These are phyloP conservation scores for Chlamydomonas reinhardtii DNA, from an alignment of 163 green algal genomes.

Conservation along the genomic window DNA sequence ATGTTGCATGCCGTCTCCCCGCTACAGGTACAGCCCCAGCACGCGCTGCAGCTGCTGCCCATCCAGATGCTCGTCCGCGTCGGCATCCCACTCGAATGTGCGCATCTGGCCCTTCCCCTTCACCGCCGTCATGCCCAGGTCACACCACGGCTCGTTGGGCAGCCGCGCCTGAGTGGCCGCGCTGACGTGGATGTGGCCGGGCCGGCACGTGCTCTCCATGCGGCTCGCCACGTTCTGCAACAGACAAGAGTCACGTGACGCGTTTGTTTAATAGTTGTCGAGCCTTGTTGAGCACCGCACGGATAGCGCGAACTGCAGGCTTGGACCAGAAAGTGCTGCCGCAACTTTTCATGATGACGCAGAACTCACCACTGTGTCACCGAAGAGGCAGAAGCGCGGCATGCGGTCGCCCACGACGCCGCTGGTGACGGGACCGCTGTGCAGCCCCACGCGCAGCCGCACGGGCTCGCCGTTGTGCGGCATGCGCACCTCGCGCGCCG, in stretches of 20 bases:
- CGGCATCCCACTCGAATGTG: slow-evolving; percentile 37
- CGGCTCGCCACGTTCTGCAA: slow-evolving; percentile 44
- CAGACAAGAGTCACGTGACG: too few species aligned
- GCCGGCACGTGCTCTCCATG: slow-evolving; percentile 52
- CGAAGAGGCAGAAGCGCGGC: slow-evolving; percentile 53
- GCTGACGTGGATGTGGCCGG: slow-evolving; percentile 47
- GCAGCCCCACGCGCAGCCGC: slow-evolving; percentile 36
- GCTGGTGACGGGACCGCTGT: slow-evolving; percentile 35
- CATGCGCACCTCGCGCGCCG: slow-evolving; percentile 1
- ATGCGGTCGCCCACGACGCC: slow-evolving; percentile 30
- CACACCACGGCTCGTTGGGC: slow-evolving; percentile 23
- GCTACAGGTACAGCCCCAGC: slow-evolving; percentile 30
- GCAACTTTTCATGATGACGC: too few species aligned
- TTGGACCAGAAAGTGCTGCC: slow-evolving; percentile 18
- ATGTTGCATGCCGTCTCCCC: too few species aligned
- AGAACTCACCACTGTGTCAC: slow-evolving; percentile 53
- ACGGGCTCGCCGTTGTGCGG: slow-evolving; percentile 28
- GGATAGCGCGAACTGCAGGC: too few species aligned
- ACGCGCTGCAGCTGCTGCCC: slow-evolving; percentile 29
- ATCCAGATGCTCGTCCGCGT: slow-evolving; percentile 1
- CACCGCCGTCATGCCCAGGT: slow-evolving; percentile 27
- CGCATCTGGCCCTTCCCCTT: slow-evolving; percentile 49
- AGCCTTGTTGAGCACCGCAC: neutral
- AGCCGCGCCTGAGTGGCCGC: neutral
- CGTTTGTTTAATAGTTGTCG: too few species aligned